Evolutionary conservation across 2,329 filamentous ascomycete species (phyloP), one percentile per base, ranked within the genome.

Genomic region (Xylaria digitata): DNA sequence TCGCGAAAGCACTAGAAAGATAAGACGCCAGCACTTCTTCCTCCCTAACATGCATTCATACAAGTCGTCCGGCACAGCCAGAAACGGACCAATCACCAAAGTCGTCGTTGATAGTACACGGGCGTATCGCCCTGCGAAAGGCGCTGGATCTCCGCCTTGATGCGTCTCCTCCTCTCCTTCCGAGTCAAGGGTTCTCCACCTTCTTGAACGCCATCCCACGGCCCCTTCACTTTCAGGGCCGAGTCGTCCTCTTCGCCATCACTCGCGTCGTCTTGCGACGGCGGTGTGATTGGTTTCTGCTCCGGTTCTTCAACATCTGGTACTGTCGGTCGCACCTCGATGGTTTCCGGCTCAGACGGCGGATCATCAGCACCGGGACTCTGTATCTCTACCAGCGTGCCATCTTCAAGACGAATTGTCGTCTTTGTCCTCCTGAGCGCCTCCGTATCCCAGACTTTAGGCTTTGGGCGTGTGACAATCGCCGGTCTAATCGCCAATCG

Each of bases 401-500:
- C 84, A 69, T 87, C 84, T 1, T 79, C 77, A 0, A 86, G 80
- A 65, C 83, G 80, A 0, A 81, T 82, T 2, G 82, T 83, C 49
- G 78, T 76, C 34, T 80, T 75, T 63, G 80, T 80, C 75, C 23
- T 23, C 13, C 3, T 43, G 7, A 61, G 60, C 1, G 52, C 58
- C 23, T 59, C 53, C 2, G 23, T 32, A 9, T 61, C 48, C 74
- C 84, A 83, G 50, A 83, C 80, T 66, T 83, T 82, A 6, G 84
- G 83, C 1, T 81, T 81, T 6, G 83, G 81, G 8, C 75, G 80
- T 75, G 82, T 78, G 69, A 84, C 76, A 42, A 68, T 46, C 21
- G 73, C 68, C 57, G 84, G 85, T 71, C 85, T 86, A 74, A 97
- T 90, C 19, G 92, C 92, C 63, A 85, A 83, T 74, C 95, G 92